Base-by-base conservation (phyloP, 208 protist genomes). In the Crithidia bombi region DNA sequence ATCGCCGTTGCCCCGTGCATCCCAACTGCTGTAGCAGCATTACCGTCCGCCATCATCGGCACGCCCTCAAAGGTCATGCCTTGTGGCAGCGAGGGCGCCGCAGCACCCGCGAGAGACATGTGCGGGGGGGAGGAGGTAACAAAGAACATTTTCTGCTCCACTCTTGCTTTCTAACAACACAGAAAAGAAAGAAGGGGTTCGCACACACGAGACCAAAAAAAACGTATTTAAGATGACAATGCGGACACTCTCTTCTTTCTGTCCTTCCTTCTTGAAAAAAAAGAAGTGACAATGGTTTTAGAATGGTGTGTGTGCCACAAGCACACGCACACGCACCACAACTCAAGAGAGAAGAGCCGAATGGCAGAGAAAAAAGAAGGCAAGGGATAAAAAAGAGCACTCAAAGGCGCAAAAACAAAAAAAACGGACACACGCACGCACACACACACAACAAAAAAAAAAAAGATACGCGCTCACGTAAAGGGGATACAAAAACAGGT, bases 121-220 rank as follows among this genome's bases (percentile, higher is more conserved):
- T 54, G 43, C 38, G 44, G 19, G 5, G 72, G 41, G 3, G 46
- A 39, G 17, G 65, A 43, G 3, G 55, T n/a, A 1, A 72, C 26
- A 12, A 65, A 78, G 51, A 62, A 73, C 72, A 78, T 78, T 21
- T 41, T 56, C 11, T 21, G 12, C 10, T 38, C 12, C 35, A 7
- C 26, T 38, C 38, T 70, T 49, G 36, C 28, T 52, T 51, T 36
- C 30, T 19, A 15, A 33, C 21, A 9, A n/a, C n/a, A n/a, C n/a
- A n/a, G n/a, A n/a, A n/a, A n/a, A n/a, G n/a, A n/a, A n/a, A n/a
- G n/a, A n/a, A 41, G 38, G 38, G 10, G 14, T 14, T 15, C 38
- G 6, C 5, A 52, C 21, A 52, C 10, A 52, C 10, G 30, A 17
- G 47, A 17, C 25, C 47, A 14, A 33, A 15, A 36, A 19, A 41